Base-by-base conservation (phyloP, 2,329 filamentous ascomycete genomes). In the Anthostomella pinea region DNA sequence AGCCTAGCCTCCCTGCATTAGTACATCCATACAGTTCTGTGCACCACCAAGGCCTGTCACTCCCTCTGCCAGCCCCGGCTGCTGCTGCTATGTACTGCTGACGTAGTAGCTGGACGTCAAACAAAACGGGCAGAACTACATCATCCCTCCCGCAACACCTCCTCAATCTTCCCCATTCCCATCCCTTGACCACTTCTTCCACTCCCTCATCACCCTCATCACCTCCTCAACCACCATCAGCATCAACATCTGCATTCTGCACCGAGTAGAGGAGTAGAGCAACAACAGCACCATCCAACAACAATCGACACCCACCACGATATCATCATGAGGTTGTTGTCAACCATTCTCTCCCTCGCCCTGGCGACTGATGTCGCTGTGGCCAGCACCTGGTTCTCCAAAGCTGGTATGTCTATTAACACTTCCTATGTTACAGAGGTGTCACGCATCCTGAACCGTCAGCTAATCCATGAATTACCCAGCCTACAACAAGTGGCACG, bases 401-500 rank as follows among this genome's bases (percentile, higher is more conserved):
- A 88, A 66, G 73, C 87, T 58, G 84, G 90, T 95, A 75, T 55
- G 85, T 68, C 30, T 48, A 13, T 17, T 29, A 19, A 33, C 10
- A 38, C 39, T n/a, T n/a, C n/a, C n/a, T n/a, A n/a, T n/a, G n/a
- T n/a, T n/a, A n/a, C n/a, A n/a, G n/a, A n/a, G n/a, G n/a, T n/a
- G n/a, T n/a, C n/a, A n/a, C n/a, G n/a, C n/a, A n/a, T n/a, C n/a
- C n/a, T n/a, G n/a, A n/a, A n/a, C n/a, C n/a, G n/a, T n/a, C n/a
- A n/a, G 39, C 50, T 63, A 43, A 64, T 42, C 45, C 35, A 27
- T 34, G 38, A 42, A 47, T 58, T 42, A 46, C 51, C 31, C 58
- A 95, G 91, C 84, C 11, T 97, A 97, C 75, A 96, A 97, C 70
- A 96, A 93, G 64, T 98, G 93, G 93, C 91, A 97, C 57, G 84